Evolutionary conservation across 257 asterid genomes (phyloP), one percentile per base, ranked within the genome.

Genomic region (Lycium ferocissimum): DNA sequence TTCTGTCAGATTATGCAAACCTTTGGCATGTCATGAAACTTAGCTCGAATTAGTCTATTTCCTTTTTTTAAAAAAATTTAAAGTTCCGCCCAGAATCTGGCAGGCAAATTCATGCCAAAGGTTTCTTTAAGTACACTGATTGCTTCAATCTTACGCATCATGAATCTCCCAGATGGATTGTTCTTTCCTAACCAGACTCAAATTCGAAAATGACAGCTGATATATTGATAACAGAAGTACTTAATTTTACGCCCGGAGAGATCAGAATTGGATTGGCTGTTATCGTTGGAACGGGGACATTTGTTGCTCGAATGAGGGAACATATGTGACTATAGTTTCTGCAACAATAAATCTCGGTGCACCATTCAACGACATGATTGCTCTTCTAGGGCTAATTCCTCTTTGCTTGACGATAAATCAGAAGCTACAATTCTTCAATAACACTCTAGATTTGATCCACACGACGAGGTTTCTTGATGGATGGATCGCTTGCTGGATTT

Each of bases 271-370:
- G 96, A 2, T 62, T 91, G 63, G 97, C 92, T 80, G 90, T 94
- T 80, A 91, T 94, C 70, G 88, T 89, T 3, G 97, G 97, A 0
- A 91, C 93, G 0, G 97, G 97, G 11, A 89, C 93, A 0, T 93
- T 93, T 83, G 97, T 95, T 9, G 95, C 92, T 0, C 87, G 95
- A 54, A 92, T 89, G 96, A 90, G 80, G 83, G 97, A 93, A 58
- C 86, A 71, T 2, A 89, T 37, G 92, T 93, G 76, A 94, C 96
- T 0, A 69, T 94, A 47, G 90, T 91, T 7, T 88, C 95, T 1
- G 92, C 93, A 0, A 84, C 91, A 1, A 87, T 94, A 11, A 91
- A 94, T 56, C 91, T 92, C 0, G 97, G 95, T 18, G 95, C 96
- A 6, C 96, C 97, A 1, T 92, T 92, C 43, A 91, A 85, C 45